phyloP scores from a whole-genome alignment of 768 basidiomycete genomes.

The Russula abietina region DNA sequence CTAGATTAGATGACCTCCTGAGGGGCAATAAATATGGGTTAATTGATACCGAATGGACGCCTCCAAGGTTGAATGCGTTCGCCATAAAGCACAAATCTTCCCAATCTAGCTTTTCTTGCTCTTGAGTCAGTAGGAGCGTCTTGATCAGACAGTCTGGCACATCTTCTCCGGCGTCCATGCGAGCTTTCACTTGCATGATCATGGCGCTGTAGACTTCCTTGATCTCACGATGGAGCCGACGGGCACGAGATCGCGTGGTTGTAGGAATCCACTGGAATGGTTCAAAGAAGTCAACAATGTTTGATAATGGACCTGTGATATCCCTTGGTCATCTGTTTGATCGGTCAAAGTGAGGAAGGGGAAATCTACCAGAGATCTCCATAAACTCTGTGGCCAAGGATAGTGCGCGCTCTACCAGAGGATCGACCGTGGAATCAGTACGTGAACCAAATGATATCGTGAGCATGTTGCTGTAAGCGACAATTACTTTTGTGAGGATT shows the following conservation, averaged over 20 bases:
- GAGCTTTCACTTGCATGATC: constrained; percentile 30
- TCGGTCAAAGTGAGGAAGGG: background rate
- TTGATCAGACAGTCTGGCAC: constrained; percentile 36
- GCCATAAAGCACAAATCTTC: constrained; percentile 35
- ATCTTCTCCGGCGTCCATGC: constrained; percentile 31
- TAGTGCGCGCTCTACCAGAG: constrained; percentile 36
- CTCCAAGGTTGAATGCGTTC: constrained; percentile 34
- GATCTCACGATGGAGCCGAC: constrained; percentile 35
- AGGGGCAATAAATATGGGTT: background rate
- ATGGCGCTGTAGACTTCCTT: constrained; percentile 33
- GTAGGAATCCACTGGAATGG: constrained; percentile 39
- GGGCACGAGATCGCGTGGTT: constrained; percentile 35
- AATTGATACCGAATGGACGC: constrained; percentile 31
- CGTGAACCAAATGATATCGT: constrained; percentile 40
- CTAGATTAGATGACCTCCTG: constrained; percentile 3
- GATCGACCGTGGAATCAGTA: constrained; percentile 36
- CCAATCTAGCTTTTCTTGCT: constrained; percentile 31
- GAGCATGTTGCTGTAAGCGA: constrained; percentile 39
- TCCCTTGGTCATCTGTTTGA: background rate
- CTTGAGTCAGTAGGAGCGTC: constrained; percentile 29
- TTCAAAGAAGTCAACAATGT: constrained; percentile 41
- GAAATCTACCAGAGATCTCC: constrained; percentile 29
- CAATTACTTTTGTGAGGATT: constrained; percentile 12
- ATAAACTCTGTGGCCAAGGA: constrained; percentile 42
- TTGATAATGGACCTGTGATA: constrained; percentile 37